Conservation (phyloP, 495 filamentous ascomycete genomes). For the Neurospora sp. region DNA sequence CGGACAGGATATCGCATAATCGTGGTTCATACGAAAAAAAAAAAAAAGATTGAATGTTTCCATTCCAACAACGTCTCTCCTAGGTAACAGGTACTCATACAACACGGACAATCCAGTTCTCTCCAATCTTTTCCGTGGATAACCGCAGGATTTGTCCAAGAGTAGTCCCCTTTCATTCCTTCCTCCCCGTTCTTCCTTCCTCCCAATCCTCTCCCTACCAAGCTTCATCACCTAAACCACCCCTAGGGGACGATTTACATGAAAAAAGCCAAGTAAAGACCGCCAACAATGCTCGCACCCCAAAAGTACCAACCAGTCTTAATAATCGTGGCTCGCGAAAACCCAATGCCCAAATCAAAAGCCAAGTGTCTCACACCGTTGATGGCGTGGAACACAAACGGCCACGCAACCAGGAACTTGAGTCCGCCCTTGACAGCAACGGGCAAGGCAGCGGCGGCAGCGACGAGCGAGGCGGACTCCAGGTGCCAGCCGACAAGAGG, state of each 20-base stretch:
- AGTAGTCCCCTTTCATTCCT: neutral
- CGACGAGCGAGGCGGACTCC: slow-evolving; percentile 67
- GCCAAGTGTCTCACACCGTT: slow-evolving; percentile 86
- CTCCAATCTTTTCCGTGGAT: neutral
- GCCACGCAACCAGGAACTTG: slow-evolving; percentile 66
- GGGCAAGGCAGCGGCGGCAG: slow-evolving; percentile 65
- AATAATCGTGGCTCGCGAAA: slow-evolving; percentile 61
- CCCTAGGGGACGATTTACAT: slow-evolving; percentile 12
- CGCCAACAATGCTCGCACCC: slow-evolving; percentile 52
- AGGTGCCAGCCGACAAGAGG: slow-evolving; percentile 79
- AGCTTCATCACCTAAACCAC: neutral
- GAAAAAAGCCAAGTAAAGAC: slow-evolving; percentile 46
- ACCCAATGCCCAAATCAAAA: slow-evolving; percentile 67
- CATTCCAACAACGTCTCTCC: neutral
- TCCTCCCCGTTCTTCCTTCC: neutral
- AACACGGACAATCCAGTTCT: neutral
- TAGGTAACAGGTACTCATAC: neutral
- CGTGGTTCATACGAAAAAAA: neutral
- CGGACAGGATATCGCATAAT: neutral
- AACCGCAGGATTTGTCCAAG: neutral
- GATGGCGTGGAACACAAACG: slow-evolving; percentile 77
- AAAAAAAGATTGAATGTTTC: neutral
- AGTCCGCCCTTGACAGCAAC: slow-evolving; percentile 54
- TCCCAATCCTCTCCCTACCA: neutral
- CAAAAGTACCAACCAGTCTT: slow-evolving; percentile 67